Base-by-base conservation (phyloP, 129 eudicot species). In the Flaveria brownii region DNA sequence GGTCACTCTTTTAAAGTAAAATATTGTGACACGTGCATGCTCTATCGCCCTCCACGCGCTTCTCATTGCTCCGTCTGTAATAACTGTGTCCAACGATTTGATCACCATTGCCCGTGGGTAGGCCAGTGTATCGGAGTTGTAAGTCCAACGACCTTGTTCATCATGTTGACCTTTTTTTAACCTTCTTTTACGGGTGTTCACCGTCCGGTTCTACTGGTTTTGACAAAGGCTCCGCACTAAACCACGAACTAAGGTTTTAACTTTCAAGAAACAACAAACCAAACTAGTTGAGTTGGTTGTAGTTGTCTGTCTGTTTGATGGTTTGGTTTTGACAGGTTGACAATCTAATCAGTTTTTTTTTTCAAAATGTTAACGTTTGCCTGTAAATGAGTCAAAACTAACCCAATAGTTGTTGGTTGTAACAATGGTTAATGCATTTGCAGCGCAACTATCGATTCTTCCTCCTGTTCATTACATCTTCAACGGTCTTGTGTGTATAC, bases 31-130 rank as follows among this genome's bases (percentile, higher is more conserved):
- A 89, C 98, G 2, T 92, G 98, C 79, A 71, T 82, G 81, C 83
- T 92, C 3, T 92, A 89, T 64, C 96, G 98, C 33, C 93, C 98
- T 1, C 91, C 93, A 2, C 96, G 96, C 52, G 87, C 93, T 45
- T 92, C 96, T 73, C 96, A 92, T 83, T 92, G 98, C 86, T 92
- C 98, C 14, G 72, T 92, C 52, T 92, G 97, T 86, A 87, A 92
- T 84, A 92, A 92, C 45, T 92, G 97, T 56, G 92, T 92, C 33
- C 83, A 89, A 83, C 86, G 89, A 55, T 89, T 92, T 56, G 98
- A 92, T 83, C 98, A 92, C 72, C 98, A 89, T 74, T 92, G 98
- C 76, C 98, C 98, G n/a, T 92, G 98, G 98, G 98, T 89, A 22
- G 98, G 98, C 28, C 98, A 92, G 69, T 89, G 98, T 61, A 90